Percentiles rank a stretch among this genome's conserved stretches.
Evolutionary conservation across 768 basidiomycete species (phyloP).

Genomic region (Mycena sanguinolenta): DNA sequence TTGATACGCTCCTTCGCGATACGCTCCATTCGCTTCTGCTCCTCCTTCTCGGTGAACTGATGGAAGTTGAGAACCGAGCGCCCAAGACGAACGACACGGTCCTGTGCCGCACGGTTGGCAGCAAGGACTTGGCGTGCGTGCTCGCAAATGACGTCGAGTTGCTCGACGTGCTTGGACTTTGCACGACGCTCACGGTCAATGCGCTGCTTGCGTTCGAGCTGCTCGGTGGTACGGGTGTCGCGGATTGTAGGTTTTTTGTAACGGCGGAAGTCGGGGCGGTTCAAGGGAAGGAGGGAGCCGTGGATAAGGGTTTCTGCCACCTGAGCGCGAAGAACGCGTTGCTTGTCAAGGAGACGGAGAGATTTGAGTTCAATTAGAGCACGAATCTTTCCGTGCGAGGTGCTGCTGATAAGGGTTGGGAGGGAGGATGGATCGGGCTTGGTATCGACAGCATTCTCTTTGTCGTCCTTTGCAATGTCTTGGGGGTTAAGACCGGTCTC

Average conservation of each 20-base stretch:
- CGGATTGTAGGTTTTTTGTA: constrained; percentile 87
- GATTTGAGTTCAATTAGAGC: constrained; percentile 95
- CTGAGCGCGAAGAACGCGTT: constrained; percentile 86
- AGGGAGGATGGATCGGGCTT: constrained; percentile 49
- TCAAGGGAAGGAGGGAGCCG: constrained; percentile 89
- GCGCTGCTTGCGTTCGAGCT: constrained; percentile 91
- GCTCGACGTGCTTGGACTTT: constrained; percentile 96
- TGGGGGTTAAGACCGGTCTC: constrained; percentile 59
- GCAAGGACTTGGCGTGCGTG: constrained; percentile 84
- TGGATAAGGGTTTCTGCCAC: constrained; percentile 91
- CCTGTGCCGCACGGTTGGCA: constrained; percentile 74
- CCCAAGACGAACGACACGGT: constrained; percentile 80
- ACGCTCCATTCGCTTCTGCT: constrained; percentile 96
- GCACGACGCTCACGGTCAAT: constrained; percentile 93
- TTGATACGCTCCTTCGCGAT: constrained; percentile 98
- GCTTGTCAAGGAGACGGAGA: constrained; percentile 90
- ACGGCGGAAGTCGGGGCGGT: constrained; percentile 92
- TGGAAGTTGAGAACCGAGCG: constrained; percentile 89
- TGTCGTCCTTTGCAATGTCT: constrained; percentile 58
- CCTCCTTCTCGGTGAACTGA: constrained; percentile 93
- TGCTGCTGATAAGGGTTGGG: constrained; percentile 67
- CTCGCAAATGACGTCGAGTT: constrained; percentile 86
- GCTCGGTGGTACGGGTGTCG: constrained; percentile 91
- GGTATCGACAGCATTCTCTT: constrained; percentile 48
- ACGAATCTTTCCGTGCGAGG: constrained; percentile 84